Evolutionary conservation across 2,329 filamentous ascomycete species (phyloP), one percentile per base, ranked within the genome.

Genomic region (Macrophomina phaseolina): DNA sequence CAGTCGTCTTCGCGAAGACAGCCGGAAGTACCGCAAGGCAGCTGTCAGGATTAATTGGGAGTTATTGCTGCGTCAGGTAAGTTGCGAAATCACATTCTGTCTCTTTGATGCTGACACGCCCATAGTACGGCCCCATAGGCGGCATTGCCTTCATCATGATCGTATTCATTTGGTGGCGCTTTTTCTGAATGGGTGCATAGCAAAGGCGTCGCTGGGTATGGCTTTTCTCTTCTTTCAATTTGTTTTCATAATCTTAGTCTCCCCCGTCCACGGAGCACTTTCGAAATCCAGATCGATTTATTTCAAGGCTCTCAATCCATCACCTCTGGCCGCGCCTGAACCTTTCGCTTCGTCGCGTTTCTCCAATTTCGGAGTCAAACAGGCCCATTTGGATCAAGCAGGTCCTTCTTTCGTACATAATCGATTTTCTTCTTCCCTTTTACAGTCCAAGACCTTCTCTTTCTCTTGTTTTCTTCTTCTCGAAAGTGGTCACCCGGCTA

Each of bases 31-130:
- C 81, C 88, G 91, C 75, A 90, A 91, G 77, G 95, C 95, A 3
- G 95, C 95, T 1, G 93, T 97, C 66, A 87, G 91, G 76, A 99
- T 99, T 79, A 99, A 99, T 79, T 99, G 95, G 96, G 94, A 99
- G 79, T 82, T 98, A 78, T 82, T 99, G 77, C 71, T 98, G 69
- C 97, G 97, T 85, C 94, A 97, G 82, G 86, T 87, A 71, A 75
- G 82, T 75, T n/a, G 1, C 4, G 2, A 38, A 9, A n/a, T 16
- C 6, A 12, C 38, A 16, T 16, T 61, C 8, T 18, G 18, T 18
- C 16, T 9, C 9, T 38, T 32, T 32, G 18, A 45, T 56, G 32
- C 60, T 68, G 51, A 68, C 62, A 53, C 53, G 65, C 71, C 75
- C 61, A 76, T 69, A 89, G 87, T 99, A 98, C 77, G 95, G 93